Percentiles rank a stretch among this genome's conserved stretches.
Evolutionary conservation across 2,329 filamentous ascomycete species (phyloP).

Genomic region (Metarhizium sp.): DNA sequence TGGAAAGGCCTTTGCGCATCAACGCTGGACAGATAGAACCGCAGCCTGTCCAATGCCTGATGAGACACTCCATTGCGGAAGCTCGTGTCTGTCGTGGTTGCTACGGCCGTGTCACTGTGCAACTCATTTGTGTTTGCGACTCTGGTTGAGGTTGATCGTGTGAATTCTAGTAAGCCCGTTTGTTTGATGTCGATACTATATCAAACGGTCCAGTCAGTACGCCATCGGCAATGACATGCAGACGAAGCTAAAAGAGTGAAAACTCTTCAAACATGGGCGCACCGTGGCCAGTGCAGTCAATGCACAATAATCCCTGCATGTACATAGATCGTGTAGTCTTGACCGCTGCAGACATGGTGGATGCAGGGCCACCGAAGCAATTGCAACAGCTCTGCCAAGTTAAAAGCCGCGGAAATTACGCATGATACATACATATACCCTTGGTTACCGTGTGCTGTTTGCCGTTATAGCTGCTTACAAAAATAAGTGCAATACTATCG

Average conservation of each 20-base stretch:
- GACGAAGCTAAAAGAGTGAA: neutral
- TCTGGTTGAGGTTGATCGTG: neutral
- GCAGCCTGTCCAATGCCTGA: neutral
- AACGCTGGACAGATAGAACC: neutral
- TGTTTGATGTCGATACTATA: neutral
- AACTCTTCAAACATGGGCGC: neutral
- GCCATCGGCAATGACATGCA: neutral
- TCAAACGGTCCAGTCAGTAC: neutral
- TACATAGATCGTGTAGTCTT: neutral
- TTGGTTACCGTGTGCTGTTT: too few relatives aligned
- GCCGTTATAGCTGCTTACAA: too few relatives aligned
- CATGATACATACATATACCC: too few relatives aligned
- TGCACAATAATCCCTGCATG: neutral
- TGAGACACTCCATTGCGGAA: neutral
- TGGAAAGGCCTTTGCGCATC: neutral
- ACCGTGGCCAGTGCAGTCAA: neutral
- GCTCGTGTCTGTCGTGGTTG: conserved; percentile 5
- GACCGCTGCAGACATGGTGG: neutral
- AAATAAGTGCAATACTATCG: too few relatives aligned
- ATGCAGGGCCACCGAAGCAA: neutral
- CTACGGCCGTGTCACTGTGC: neutral
- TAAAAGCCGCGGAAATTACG: neutral
- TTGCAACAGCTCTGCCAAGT: neutral
- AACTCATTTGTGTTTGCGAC: neutral
- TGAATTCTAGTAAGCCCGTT: neutral